Evolutionary conservation across 2,329 filamentous ascomycete species (phyloP), one percentile per base, ranked within the genome.

Genomic region (Pezizomycotina sp.): DNA sequence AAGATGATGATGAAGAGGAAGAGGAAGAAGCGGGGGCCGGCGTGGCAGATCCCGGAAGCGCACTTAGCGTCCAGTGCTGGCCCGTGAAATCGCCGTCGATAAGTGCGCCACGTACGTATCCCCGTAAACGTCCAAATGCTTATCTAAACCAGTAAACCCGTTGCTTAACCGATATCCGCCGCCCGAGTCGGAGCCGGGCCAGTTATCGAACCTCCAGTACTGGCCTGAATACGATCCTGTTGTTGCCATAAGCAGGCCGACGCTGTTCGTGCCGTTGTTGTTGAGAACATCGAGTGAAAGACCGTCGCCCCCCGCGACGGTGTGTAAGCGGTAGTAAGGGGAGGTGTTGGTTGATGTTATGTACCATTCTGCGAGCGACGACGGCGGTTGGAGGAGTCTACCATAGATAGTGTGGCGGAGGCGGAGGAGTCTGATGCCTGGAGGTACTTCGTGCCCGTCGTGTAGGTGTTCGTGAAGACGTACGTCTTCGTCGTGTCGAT

Each of bases 271-370:
- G 8, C 30, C 36, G 23, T 38, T 38, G 13, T 38, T 26, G 16
- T 38, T 38, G 23, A 38, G 19, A 14, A 38, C 36, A 12, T 38
- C 36, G 6, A 38, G 30, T 4, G 36, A 33, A 29, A 22, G 22
- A 5, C 16, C 8, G 12, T 18, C 20, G 9, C 36, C 36, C 13
- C 20, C 20, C n/a, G 29, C 25, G 19, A 25, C 36, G 18, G 31
- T 15, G 14, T 38, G 36, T 10, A 38, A 26, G n/a, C 36, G 36
- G 25, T 38, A 38, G 20, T 13, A 34, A 14, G 6, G 6, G 5
- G 30, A 19, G 7, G 19, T 16, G 6, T 21, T 13, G 15, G 31
- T 19, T 24, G 8, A 14, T 14, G 36, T 23, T 2, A 34, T 4
- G 18, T 31, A 28, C 36, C 36, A 38, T n/a, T n/a, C 31, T 33